A percentile compares a stretch with the other conserved stretches of the same genome.
Evolutionary conservation across 169 alveolate species (phyloP).

Genomic region (Plasmodium adleri): DNA sequence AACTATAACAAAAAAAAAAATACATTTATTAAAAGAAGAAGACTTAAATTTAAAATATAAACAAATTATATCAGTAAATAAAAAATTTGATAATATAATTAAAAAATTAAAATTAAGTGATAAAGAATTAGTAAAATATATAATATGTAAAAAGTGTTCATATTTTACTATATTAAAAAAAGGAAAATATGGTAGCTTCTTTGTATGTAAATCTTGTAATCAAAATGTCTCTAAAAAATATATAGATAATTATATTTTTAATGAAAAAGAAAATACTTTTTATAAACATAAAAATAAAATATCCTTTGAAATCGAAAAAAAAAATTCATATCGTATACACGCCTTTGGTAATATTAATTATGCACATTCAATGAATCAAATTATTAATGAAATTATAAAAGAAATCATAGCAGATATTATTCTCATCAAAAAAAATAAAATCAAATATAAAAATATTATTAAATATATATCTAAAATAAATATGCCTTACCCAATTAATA

Average conservation of each 20-base stretch:
- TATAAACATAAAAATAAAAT: slow-evolving; percentile 25
- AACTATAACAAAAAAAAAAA: neutral
- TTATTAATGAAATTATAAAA: slow-evolving; percentile 37
- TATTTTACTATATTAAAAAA: slow-evolving; percentile 4
- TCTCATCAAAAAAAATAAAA: slow-evolving; percentile 24
- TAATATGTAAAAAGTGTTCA: slow-evolving; percentile 19
- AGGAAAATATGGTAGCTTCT: slow-evolving; percentile 45
- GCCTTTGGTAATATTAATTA: slow-evolving; percentile 21
- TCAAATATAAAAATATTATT: slow-evolving; percentile 48
- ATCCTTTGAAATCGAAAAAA: slow-evolving; percentile 41
- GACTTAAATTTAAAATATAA: slow-evolving; percentile 15
- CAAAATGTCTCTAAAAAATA: slow-evolving; percentile 11
- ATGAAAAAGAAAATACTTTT: slow-evolving; percentile 20
- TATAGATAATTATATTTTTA: slow-evolving; percentile 25
- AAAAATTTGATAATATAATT: slow-evolving; percentile 16
- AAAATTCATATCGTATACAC: slow-evolving; percentile 50
- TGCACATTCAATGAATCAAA: slow-evolving; percentile 9
- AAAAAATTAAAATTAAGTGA: slow-evolving; percentile 22
- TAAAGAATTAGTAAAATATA: slow-evolving; percentile 3
- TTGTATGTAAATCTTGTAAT: slow-evolving; percentile 22
- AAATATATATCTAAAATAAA: slow-evolving; percentile 45
- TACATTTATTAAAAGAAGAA: neutral
- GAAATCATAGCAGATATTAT: slow-evolving; percentile 30
- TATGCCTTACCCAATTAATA: neutral
- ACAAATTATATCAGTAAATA: slow-evolving; percentile 1